phyloP scores from a whole-genome alignment of 2,329 filamentous ascomycete species.

The Pseudocercospora crystallina region DNA sequence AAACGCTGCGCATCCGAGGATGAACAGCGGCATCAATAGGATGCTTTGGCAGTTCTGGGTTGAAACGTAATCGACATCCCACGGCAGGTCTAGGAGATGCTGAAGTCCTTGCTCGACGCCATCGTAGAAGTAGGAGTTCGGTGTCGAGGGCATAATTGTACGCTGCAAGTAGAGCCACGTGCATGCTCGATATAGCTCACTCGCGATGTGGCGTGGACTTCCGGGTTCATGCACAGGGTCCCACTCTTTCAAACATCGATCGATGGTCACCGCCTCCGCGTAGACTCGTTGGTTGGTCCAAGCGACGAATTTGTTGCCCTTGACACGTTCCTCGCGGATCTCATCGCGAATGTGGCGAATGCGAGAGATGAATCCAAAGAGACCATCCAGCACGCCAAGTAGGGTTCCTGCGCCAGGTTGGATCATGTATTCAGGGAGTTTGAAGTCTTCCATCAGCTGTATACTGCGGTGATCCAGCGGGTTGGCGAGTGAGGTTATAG shows the following conservation, averaged over 20 bases:
- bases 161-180: conserved; percentile 65
- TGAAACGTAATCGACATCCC: conserved; percentile 36
- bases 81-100: conserved; percentile 55
- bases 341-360: conserved; percentile 75
- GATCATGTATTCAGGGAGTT: conserved; percentile 55
- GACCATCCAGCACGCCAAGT: conserved; percentile 76
- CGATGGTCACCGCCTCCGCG: conserved; percentile 27
- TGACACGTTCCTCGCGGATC: conserved; percentile 70
- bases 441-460: conserved; percentile 54
- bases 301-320: conserved; percentile 72
- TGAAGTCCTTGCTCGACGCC: conserved; percentile 59
- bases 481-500: conserved; percentile 55
- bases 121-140: conserved; percentile 54
- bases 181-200: conserved; percentile 61
- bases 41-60: conserved; percentile 51
- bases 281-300: conserved; percentile 70
- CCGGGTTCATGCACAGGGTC: conserved; percentile 25
- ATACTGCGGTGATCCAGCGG: conserved; percentile 43
- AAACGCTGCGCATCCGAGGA: conserved; percentile 63
- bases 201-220: conserved; percentile 56
- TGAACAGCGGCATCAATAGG: conserved; percentile 60
- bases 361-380: conserved; percentile 75
- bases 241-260: too few relatives aligned
- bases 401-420: conserved; percentile 60
- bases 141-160: conserved; percentile 56